phyloP scores from a whole-genome alignment of 345 rosid species.

The Citrus australasica region DNA sequence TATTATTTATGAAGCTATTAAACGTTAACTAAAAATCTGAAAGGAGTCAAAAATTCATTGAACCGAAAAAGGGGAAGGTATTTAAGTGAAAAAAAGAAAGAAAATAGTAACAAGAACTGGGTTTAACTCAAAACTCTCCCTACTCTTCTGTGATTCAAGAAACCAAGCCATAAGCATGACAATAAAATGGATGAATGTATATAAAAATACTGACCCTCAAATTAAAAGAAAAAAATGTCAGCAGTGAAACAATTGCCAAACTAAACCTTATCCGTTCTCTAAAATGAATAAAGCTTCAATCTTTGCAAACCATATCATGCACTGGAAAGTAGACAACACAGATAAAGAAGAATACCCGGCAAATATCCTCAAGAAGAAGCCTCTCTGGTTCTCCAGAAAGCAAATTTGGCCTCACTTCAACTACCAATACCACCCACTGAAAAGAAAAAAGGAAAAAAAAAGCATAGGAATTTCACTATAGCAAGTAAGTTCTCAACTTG shows the following conservation, averaged over 20 bases:
- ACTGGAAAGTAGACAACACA: not conserved
- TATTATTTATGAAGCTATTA: not conserved
- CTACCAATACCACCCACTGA: slow-evolving; percentile 69
- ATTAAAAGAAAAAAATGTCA: not conserved
- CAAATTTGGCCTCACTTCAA: slow-evolving; percentile 80
- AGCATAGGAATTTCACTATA: not conserved
- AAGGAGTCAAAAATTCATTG: not conserved
- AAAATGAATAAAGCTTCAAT: not conserved
- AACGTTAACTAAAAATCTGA: not conserved
- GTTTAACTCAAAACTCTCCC: not conserved
- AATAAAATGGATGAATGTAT: not conserved
- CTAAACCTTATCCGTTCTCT: not conserved
- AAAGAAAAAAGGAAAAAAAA: not conserved
- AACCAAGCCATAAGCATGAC: not conserved
- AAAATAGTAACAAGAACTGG: not conserved
- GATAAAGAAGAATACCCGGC: slow-evolving; percentile 37
- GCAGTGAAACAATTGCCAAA: not conserved
- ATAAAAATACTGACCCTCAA: not conserved
- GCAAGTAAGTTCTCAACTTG: not conserved
- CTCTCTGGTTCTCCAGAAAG: slow-evolving; percentile 85
- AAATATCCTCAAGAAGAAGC: slow-evolving; percentile 58
- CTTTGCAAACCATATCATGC: not conserved
- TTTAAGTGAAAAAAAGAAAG: not conserved
- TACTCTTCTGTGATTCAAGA: not conserved
- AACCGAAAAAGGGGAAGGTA: not conserved